Conservation (phyloP, 1,284 basidiomycete species). For the Rhodofomes roseus region DNA sequence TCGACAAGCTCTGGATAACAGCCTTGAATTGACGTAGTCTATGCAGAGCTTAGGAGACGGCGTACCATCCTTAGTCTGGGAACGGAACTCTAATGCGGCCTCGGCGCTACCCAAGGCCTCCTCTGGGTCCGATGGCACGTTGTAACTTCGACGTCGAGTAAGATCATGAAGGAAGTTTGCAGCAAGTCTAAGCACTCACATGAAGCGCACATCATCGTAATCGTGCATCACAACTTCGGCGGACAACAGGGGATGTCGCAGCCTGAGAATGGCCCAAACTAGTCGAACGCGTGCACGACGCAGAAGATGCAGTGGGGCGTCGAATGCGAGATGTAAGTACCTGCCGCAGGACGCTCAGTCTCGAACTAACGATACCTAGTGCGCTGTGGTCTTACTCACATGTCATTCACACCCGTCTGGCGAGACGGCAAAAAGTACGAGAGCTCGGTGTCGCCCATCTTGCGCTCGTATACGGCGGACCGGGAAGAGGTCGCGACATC, state of each 20-base stretch:
- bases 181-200: constrained; percentile 36
- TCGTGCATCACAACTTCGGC: constrained; percentile 54
- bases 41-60: not conserved
- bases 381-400: constrained; percentile 41
- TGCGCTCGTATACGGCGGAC: constrained; percentile 34
- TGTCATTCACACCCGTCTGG: constrained; percentile 77
- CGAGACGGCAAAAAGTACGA: constrained; percentile 75
- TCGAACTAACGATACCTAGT: not conserved
- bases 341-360: constrained; percentile 29
- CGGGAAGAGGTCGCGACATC: not conserved
- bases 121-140: constrained; percentile 38
- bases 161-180: constrained; percentile 4
- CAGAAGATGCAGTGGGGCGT: constrained; percentile 41
- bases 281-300: constrained; percentile 44
- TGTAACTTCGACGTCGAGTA: constrained; percentile 37
- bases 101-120: constrained; percentile 48
- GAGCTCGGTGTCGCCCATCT: constrained; percentile 60
- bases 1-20: constrained; percentile 52
- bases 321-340: constrained; percentile 70
- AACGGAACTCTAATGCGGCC: constrained; percentile 45
- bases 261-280: constrained; percentile 67
- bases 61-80: constrained; percentile 51
- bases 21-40: not conserved
- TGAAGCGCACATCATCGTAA: constrained; percentile 64
- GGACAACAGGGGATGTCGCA: constrained; percentile 66